Base-by-base conservation (phyloP, 257 asterid genomes). In the Nicotiana tabacum region DNA sequence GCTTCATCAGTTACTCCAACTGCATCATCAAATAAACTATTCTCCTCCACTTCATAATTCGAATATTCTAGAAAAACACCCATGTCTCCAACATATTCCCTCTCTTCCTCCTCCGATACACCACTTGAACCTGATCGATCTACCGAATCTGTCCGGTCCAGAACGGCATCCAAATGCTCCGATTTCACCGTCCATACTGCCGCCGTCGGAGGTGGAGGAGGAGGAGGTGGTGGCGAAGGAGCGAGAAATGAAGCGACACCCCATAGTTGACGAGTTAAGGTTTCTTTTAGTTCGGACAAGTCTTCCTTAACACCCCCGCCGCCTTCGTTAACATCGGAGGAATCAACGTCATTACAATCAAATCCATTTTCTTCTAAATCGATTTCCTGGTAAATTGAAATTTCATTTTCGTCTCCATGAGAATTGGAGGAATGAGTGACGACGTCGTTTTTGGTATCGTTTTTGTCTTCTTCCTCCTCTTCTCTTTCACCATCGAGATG, bases 191-290 rank as follows among this genome's bases (percentile, higher is more conserved):
- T 65, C 30, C 61, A 66, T 27, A 2, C 90, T 67, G 86, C 78
- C 79, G 65, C 84, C 72, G n/a, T 93, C 29, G 88, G 91, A 1
- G 91, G 94, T 0, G 92, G 95, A 30, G 74, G 72, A 0, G 94
- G 92, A 0, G 96, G 93, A 1, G 48, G 48, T 6, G 93, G 92
- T 0, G 95, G 92, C 0, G 96, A 94, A 33, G 99, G 98, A 58
- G 97, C 98, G 74, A 94, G 93, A 92, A 96, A 92, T 6, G 98
- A 93, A 77, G 99, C 98, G 30, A 96, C 95, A 13, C 98, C 99
- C 98, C 97, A 91, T 13, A 96, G 82, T 81, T 93, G 98, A 76
- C 98, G 96, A 77, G 92, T 85, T 76, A 96, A 84, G 78, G 94
- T 90, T 77, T 96, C 95, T 77, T 77, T 92, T 27, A 96, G 82